Percentiles rank a stretch among this genome's conserved stretches.
These are phyloP conservation scores for Mycogone perniciosa DNA, from an alignment of 2,329 filamentous ascomycete genomes.

Conservation along the genomic window DNA sequence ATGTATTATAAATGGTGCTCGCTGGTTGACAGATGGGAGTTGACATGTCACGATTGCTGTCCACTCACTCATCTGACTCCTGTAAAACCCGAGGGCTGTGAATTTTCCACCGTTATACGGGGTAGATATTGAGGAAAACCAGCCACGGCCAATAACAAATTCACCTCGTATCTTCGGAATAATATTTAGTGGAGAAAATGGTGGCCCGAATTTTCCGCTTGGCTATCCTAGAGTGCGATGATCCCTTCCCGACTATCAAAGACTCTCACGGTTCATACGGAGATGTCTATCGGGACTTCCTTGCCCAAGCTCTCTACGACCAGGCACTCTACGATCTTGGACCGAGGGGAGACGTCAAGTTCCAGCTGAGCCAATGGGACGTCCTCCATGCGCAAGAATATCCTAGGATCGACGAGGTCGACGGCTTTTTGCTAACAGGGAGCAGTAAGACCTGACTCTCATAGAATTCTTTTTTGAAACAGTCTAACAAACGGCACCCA, in stretches of 20 bases:
- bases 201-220: neutral
- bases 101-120: too few relatives aligned
- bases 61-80: too few relatives aligned
- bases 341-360: slow-evolving; percentile 13
- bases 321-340: slow-evolving; percentile 10
- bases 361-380: slow-evolving; percentile 25
- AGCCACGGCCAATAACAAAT: neutral
- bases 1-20: too few relatives aligned
- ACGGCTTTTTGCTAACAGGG: slow-evolving; percentile 27
- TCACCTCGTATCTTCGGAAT: too few relatives aligned
- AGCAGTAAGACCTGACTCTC: slow-evolving; percentile 22
- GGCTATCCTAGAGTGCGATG: slow-evolving; percentile 28
- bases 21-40: too few relatives aligned
- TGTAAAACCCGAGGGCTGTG: too few relatives aligned
- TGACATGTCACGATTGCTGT: too few relatives aligned
- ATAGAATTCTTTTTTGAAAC: neutral
- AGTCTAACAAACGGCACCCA: neutral
- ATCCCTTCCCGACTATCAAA: slow-evolving; percentile 22
- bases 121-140: too few relatives aligned
- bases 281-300: slow-evolving; percentile 25
- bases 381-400: slow-evolving; percentile 24
- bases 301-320: slow-evolving; percentile 20
- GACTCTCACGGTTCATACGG: slow-evolving; percentile 25
- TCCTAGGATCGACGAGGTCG: slow-evolving; percentile 22
- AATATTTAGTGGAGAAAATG: neutral